Percentiles rank a stretch among this genome's conserved stretches.
Evolutionary conservation across 192 early-diverging fungal species (phyloP).

Genomic region (Mortierella hygrophila): DNA sequence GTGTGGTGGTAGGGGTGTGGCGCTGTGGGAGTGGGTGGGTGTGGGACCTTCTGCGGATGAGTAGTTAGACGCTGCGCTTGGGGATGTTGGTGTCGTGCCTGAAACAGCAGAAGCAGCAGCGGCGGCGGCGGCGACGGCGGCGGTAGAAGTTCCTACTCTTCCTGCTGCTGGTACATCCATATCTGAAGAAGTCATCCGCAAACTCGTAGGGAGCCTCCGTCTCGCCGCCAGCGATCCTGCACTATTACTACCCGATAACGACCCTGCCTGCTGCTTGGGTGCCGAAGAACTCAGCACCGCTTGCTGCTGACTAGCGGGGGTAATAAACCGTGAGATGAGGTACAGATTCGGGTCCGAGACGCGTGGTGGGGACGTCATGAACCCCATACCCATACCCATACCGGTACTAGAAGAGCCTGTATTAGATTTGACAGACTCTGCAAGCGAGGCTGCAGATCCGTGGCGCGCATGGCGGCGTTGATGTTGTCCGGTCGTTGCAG

Average conservation of each 20-base stretch:
- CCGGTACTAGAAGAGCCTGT: neutral
- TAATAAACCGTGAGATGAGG: conserved; percentile 26
- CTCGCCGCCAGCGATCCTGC: neutral
- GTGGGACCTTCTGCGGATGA: neutral
- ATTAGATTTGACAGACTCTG: neutral
- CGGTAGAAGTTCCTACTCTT: neutral
- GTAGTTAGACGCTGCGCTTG: neutral
- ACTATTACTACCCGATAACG: neutral
- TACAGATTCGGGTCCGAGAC: neutral
- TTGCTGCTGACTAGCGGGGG: neutral
- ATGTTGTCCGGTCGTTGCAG: neutral
- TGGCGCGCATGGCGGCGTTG: neutral
- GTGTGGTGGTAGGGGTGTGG: neutral
- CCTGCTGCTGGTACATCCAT: neutral
- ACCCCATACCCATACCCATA: neutral
- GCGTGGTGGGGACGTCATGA: conserved; percentile 4
- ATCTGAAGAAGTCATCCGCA: conserved; percentile 22
- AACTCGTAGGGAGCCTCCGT: conserved; percentile 22
- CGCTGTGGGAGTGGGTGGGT: neutral
- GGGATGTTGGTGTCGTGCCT: neutral
- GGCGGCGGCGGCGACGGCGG: neutral
- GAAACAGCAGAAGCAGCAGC: neutral
- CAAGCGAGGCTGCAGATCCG: neutral
- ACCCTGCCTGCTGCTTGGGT: neutral
- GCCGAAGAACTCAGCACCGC: neutral